Percentiles rank a stretch among this genome's conserved stretches.
Evolutionary conservation across 345 rosid genomes (phyloP).

Genomic region (Syzygium grande): DNA sequence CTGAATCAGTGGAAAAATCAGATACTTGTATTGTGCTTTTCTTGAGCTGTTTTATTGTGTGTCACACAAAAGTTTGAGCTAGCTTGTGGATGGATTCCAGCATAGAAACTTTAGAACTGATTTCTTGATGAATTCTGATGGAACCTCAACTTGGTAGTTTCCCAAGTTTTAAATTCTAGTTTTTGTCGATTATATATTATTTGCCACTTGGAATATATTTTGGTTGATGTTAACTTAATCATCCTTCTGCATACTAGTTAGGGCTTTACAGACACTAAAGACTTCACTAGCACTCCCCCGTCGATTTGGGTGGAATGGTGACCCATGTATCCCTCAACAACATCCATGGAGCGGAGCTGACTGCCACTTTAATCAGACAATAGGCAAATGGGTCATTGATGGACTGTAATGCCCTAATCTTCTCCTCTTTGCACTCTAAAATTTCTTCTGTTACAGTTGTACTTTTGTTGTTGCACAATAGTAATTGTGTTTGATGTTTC

Average conservation of each 20-base stretch:
- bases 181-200: background rate
- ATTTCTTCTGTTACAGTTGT: background rate
- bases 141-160: background rate
- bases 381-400: constrained; percentile 84
- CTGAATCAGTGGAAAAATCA: background rate
- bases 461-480: background rate
- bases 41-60: background rate
- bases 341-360: constrained; percentile 99
- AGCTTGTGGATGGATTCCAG: background rate
- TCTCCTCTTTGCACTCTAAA: background rate
- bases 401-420: constrained; percentile 68
- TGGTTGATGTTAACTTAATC: background rate
- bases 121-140: background rate
- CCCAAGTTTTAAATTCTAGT: background rate
- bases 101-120: background rate
- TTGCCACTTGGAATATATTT: background rate
- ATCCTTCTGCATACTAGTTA: constrained; percentile 34
- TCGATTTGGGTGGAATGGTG: constrained; percentile 98
- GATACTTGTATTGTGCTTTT: background rate
- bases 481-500: background rate
- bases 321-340: constrained; percentile 97
- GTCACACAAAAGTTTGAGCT: background rate
- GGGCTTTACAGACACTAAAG: constrained; percentile 64
- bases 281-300: constrained; percentile 71
- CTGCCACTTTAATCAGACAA: constrained; percentile 67